A percentile compares a stretch with the other conserved stretches of the same genome.
These are phyloP conservation scores for Dactylellina drechsleri DNA, from an alignment of 2,329 filamentous ascomycete genomes.

Conservation along the genomic window DNA sequence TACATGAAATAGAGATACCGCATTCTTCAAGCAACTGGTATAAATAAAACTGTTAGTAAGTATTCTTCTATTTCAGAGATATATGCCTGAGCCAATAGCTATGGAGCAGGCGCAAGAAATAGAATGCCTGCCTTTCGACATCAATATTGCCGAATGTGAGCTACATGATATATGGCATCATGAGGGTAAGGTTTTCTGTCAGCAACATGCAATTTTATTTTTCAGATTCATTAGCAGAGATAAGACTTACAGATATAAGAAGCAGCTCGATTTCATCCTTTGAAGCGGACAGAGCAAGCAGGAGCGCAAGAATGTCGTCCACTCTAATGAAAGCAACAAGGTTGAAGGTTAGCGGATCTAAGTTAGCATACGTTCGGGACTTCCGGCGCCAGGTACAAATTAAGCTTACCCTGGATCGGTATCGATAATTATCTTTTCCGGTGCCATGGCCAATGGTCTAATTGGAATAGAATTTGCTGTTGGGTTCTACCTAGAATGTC, in stretches of 20 bases:
- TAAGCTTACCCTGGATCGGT: slow-evolving; percentile 76
- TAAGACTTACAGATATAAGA: slow-evolving; percentile 71
- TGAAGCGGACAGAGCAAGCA: slow-evolving; percentile 83
- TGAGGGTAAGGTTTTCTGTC: neutral
- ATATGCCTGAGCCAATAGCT: neutral
- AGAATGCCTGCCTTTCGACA: slow-evolving; percentile 74
- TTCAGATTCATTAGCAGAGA: neutral
- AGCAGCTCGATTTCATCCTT: slow-evolving; percentile 86
- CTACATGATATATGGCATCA: slow-evolving; percentile 2
- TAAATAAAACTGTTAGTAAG: neutral
- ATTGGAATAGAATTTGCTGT: too few species aligned
- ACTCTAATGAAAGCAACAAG: slow-evolving; percentile 65
- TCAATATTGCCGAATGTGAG: slow-evolving; percentile 94
- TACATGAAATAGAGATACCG: slow-evolving; percentile 88
- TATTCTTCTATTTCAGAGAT: neutral
- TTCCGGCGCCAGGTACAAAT: neutral
- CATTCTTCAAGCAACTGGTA: slow-evolving; percentile 82
- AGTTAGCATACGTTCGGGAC: neutral
- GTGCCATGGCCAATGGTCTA: slow-evolving; percentile 66
- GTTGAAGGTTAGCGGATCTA: slow-evolving; percentile 35
- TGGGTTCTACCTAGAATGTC: too few species aligned
- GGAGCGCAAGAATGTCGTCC: slow-evolving; percentile 88
- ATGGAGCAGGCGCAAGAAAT: too few species aligned
- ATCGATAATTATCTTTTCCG: slow-evolving; percentile 87
- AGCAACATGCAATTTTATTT: neutral